Evolutionary conservation across 2,329 filamentous ascomycete species (phyloP), one percentile per base, ranked within the genome.

Genomic region (Malbranchea zuffiana): DNA sequence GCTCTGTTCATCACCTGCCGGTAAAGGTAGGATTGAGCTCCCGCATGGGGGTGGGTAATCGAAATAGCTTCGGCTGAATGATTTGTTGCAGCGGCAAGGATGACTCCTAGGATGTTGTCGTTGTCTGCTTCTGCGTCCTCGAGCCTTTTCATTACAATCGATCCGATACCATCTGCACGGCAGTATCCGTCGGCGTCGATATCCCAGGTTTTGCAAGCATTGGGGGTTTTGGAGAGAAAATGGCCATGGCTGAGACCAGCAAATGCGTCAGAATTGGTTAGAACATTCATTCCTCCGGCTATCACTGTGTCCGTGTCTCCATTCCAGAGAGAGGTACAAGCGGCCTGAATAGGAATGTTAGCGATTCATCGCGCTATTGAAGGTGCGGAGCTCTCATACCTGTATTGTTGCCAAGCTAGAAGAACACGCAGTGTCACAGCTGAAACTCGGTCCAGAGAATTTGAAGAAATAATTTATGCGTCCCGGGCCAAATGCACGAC

Each of bases 261-360:
- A 60, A 83, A 84, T 63, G 82, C 82, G 55, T 87, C 82, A 0
- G 82, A 80, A 60, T 85, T 86, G 35, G 81, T 86, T 59, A 86
- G 67, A 7, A 36, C 45, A 34, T 82, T 85, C 13, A 83, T 64
- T 44, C 84, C 84, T 40, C 84, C 84, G 2, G 82, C 80, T 19
- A 86, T 75, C 1, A 82, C 84, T 6, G 80, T 87, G 51, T 90
- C 83, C 44, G 80, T 84, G 47, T 90, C 83, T 37, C 78, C 76
- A 4, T 74, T 72, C 72, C 79, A 80, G 6, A 87, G 66, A 0
- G 82, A 75, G 5, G 78, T 78, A 59, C 82, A 87, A 3, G 75
- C 73, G 1, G 82, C 62, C 47, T 83, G 76, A 31, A 86, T 76
- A 0, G 80, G 80, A 3, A 3, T 15, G 5, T 31, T 18, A 31